A percentile compares a stretch with the other conserved stretches of the same genome.
phyloP scores from a whole-genome alignment of 78 protist genomes.

The Cyanophora paradoxa region DNA sequence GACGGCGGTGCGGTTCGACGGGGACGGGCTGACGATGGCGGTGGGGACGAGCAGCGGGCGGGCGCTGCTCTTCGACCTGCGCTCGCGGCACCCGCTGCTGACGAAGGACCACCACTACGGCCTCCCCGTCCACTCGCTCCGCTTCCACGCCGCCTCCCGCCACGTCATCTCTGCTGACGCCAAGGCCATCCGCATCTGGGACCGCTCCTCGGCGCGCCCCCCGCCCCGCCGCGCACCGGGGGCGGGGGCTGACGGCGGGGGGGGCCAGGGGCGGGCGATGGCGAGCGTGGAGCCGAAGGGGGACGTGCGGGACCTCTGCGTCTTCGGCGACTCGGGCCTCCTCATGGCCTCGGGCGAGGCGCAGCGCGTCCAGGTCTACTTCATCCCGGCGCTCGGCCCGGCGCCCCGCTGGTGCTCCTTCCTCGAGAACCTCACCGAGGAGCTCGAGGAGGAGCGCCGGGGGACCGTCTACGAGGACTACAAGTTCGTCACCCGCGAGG shows the following conservation, averaged over 20 bases:
- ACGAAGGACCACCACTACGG: slow-evolving; percentile 82
- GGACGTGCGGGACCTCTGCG: slow-evolving; percentile 49
- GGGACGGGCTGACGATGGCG: slow-evolving; percentile 63
- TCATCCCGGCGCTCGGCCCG: slow-evolving; percentile 86
- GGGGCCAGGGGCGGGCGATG: background rate
- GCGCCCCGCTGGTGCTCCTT: slow-evolving; percentile 97
- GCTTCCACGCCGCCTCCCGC: slow-evolving; percentile 47
- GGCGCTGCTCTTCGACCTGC: slow-evolving; percentile 79
- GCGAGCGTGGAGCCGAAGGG: slow-evolving; percentile 68
- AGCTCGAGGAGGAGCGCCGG: slow-evolving; percentile 16
- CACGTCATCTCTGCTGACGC: slow-evolving; percentile 56
- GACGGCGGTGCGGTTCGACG: slow-evolving; percentile 33
- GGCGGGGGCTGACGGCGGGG: background rate
- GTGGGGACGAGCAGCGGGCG: slow-evolving; percentile 78
- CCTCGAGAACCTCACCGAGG: slow-evolving; percentile 83
- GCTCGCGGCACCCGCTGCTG: slow-evolving; percentile 24
- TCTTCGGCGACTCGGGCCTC: slow-evolving; percentile 59
- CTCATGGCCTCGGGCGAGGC: slow-evolving; percentile 71
- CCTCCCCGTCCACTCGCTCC: slow-evolving; percentile 54
- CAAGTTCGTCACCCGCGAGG: slow-evolving; percentile 84
- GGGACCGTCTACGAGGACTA: slow-evolving; percentile 70
- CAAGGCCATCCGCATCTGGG: slow-evolving; percentile 66
- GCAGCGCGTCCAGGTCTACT: slow-evolving; percentile 69
- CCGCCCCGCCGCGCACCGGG: no score
- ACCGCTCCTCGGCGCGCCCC: no score